Evolutionary conservation across 2,329 filamentous ascomycete genomes (phyloP).

Genomic region (Exophiala xenobiotica): DNA sequence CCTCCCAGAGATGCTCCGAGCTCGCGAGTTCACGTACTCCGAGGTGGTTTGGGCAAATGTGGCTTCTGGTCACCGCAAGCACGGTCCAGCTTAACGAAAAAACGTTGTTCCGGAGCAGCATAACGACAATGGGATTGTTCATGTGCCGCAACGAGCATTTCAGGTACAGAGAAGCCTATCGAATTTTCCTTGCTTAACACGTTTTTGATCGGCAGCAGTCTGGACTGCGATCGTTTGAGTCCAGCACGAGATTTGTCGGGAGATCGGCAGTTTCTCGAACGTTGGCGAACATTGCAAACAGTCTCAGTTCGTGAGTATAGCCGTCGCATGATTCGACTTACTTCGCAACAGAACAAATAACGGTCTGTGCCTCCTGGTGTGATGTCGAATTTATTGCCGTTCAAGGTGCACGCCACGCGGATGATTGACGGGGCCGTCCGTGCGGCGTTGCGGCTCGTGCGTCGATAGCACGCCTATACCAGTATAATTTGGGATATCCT

Average conservation of each 20-base stretch:
- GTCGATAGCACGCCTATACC: neutral
- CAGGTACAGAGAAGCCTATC: neutral
- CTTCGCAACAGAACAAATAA: neutral
- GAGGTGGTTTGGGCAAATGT: too few relatives aligned
- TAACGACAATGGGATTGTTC: too few relatives aligned
- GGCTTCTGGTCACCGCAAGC: too few relatives aligned
- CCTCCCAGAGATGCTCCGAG: neutral
- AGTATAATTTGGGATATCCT: neutral
- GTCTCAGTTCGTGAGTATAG: neutral
- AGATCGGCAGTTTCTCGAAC: slow-evolving; percentile 5
- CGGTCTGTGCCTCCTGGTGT: neutral
- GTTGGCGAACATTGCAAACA: neutral
- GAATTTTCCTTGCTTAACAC: neutral
- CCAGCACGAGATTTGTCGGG: neutral
- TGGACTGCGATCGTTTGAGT: neutral
- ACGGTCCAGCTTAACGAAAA: too few relatives aligned
- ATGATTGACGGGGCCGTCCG: neutral
- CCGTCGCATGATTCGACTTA: too few relatives aligned
- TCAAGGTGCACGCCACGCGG: neutral
- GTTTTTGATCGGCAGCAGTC: neutral
- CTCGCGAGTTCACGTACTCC: neutral
- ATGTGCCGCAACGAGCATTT: neutral
- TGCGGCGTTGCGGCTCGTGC: neutral
- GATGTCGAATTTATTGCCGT: neutral
- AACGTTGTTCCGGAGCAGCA: too few relatives aligned